Base-by-base conservation (phyloP, 2,329 filamentous ascomycete species). In the Trichoderma sp. region DNA sequence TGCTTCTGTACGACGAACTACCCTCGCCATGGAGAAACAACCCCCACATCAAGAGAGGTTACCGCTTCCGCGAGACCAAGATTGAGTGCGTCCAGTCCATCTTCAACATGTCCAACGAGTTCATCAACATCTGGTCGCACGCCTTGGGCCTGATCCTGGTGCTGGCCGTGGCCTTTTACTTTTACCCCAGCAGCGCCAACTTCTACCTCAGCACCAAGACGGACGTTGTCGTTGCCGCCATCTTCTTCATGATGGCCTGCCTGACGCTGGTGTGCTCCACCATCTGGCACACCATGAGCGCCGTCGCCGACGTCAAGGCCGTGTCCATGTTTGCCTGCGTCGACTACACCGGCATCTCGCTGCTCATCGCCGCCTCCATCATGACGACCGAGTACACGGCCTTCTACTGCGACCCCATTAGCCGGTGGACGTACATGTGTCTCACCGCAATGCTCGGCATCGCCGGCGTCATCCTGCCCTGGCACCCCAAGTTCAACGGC, bases 251-350 rank as follows among this genome's bases (percentile, higher is more conserved):
- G 81, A 97, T 96, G 65, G 97, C 97, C 63, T 95, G 93, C 87
- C 95, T 98, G 84, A 98, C 96, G 81, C 90, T 99, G 74, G 91
- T 96, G 82, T 99, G 97, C 91, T 97, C 94, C 77, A 96, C 93
- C 78, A 92, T 98, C 82, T 99, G 97, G 97, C 97, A 99, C 86
- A 98, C 97, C 31, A 98, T 99, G 95, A 98, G 96, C 86, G 95
- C 94, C 80, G 97, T 98, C 73, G 95, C 96, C 21, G 94, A 97
- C 79, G 92, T 97, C 81, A 91, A 92, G 24, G 90, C 97, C 59
- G 93, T 99, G 85, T 97, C 97, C 83, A 93, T 95, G 77, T 98
- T 99, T 81, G 97, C 97, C 21, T 99, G 97, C 83, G 95, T 99
- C 76, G 97, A 99, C 84, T 99, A 99, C 85, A 98, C 97, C 0